A percentile compares a stretch with the other conserved stretches of the same genome.
phyloP scores from a whole-genome alignment of 345 rosid genomes.

The Citrus australasica region DNA sequence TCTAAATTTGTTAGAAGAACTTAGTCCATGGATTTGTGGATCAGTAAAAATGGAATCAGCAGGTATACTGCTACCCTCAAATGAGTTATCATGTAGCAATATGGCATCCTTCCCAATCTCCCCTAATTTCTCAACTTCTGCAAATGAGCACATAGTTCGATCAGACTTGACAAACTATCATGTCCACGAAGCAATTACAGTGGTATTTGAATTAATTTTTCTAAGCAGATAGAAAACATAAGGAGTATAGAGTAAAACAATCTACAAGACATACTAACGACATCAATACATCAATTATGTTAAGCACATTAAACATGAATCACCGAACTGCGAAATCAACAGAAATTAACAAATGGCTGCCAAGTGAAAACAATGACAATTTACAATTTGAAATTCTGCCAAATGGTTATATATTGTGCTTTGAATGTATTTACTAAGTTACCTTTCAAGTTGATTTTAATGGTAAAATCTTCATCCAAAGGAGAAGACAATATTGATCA shows the following conservation, averaged over 20 bases:
- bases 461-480: not conserved
- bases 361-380: not conserved
- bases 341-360: not conserved
- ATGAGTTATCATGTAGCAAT: slow-evolving; percentile 24
- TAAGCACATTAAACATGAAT: not conserved
- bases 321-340: not conserved
- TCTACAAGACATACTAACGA: not conserved
- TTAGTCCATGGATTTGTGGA: slow-evolving; percentile 30
- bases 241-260: not conserved
- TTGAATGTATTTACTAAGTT: not conserved
- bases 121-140: slow-evolving; percentile 56
- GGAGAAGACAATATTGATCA: not conserved
- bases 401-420: not conserved
- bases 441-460: not conserved
- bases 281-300: not conserved
- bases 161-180: slow-evolving; percentile 8
- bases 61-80: slow-evolving; percentile 21
- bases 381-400: not conserved
- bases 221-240: not conserved
- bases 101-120: slow-evolving; percentile 49
- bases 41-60: slow-evolving; percentile 18
- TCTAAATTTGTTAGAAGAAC: slow-evolving; percentile 33
- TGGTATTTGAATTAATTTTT: not conserved
- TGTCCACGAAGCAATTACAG: not conserved
- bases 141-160: slow-evolving; percentile 1